Evolutionary conservation across 345 rosid genomes (phyloP), one percentile per base, ranked within the genome.

Genomic region (Salix exigua): DNA sequence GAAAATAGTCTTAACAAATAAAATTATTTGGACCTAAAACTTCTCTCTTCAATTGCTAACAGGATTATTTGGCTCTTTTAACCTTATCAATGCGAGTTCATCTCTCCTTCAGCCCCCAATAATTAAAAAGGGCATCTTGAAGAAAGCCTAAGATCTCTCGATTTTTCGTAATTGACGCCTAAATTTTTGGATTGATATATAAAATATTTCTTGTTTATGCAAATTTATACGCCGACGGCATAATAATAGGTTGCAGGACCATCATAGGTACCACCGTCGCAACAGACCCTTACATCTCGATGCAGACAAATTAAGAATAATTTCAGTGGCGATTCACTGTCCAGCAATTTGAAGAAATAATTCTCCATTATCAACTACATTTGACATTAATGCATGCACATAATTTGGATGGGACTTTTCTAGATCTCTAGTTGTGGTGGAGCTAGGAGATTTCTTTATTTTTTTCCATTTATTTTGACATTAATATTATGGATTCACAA

Each of bases 181-280:
- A 17, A 17, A 53, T 4, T 73, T 8, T 73, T 73, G 68, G 55
- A 62, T 62, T 42, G 55, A 14, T 26, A 55, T 62, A 35, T 19
- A 73, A 26, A 30, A 44, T 40, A 35, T 17, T 30, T 65, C 4
- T 23, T 42, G 42, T 42, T 68, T 46, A 12, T 48, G 35, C 50
- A 48, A 10, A 74, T 31, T 26, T 65, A 66, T 13, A 31, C 48
- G 77, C 63, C 50, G 50, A 74, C 71, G 66, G 63, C 14, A 65
- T 65, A 44, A 64, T 73, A 44, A 64, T 65, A 21, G 33, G 31
- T 65, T 17, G 26, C 11, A 28, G 61, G 44, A 44, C 58, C 69
- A 42, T 25, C 48, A 30, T 50, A 71, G n/a, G 23, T 31, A 9
- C 64, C 35, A 35, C 66, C 65, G 6, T 21, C 17, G 31, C 40